Evolutionary conservation across 108 stramenopile species (phyloP), one percentile per base, ranked within the genome.

Genomic region (Seminavis robusta): DNA sequence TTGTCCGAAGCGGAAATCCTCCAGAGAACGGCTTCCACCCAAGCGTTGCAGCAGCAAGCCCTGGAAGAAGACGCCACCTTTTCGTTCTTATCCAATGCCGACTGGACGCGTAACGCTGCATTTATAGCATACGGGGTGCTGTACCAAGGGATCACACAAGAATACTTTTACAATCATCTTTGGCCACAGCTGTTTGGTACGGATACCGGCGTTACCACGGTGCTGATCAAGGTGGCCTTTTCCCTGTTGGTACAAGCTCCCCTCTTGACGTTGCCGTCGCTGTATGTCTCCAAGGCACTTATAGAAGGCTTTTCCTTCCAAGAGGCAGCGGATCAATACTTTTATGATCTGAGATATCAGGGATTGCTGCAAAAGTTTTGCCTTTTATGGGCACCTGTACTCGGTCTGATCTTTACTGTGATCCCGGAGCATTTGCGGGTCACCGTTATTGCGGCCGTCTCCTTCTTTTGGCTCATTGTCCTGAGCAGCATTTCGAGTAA

Each of bases 401-500:
- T 74, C 43, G 63, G 59, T 20, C 10, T 84, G n/a, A 76, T 67
- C 2, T 84, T 84, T 45, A 40, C 60, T 11, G 60, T 84, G 1
- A 40, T 84, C 30, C 83, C 83, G 2, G 62, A 65, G 30, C 79
- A 77, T 32, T 70, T 74, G 16, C 71, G 83, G 19, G 63, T 84
- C 6, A 66, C 62, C 3, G 67, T 71, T 20, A 73, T 70, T 36
- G 79, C 78, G 4, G 32, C 46, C 13, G 68, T 84, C 6, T 76
- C 74, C 21, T 84, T 84, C 69, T 77, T 84, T 55, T 79, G 83
- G 80, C 23, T 81, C 41, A 73, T 78, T 24, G 62, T 77, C 17
- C 38, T 77, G 34, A n/a, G n/a, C n/a, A n/a, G n/a, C n/a, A n/a
- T n/a, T n/a, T n/a, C n/a, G n/a, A n/a, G n/a, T n/a, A n/a, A n/a